Evolutionary conservation across 2,329 filamentous ascomycete genomes (phyloP).

Genomic region (Pseudomassariella vexata): DNA sequence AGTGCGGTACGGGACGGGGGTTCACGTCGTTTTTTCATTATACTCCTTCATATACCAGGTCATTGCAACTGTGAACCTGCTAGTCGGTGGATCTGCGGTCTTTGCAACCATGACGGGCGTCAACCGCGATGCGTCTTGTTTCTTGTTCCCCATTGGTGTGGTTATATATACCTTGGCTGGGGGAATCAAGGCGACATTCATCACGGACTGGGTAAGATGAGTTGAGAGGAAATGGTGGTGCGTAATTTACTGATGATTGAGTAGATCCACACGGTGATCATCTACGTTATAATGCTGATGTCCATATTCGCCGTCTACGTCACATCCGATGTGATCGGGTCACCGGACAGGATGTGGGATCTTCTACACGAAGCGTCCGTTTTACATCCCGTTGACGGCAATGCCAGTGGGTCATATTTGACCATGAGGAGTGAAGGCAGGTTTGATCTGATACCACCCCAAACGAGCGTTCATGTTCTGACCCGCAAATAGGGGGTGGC

Average conservation of each 20-base stretch:
- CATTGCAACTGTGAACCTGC: conserved; percentile 78
- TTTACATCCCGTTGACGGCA: conserved; percentile 69
- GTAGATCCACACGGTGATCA: conserved; percentile 72
- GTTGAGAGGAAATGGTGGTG: no score
- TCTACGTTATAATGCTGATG: conserved; percentile 76
- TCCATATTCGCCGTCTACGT: conserved; percentile 79
- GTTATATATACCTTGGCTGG: conserved; percentile 71
- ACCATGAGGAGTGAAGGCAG: conserved; percentile 74
- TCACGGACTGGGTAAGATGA: conserved; percentile 55
- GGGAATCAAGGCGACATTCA: conserved; percentile 79
- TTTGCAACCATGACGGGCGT: conserved; percentile 65
- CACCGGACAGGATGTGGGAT: conserved; percentile 70
- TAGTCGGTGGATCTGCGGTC: conserved; percentile 75
- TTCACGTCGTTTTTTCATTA: conserved; percentile 59
- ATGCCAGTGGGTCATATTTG: conserved; percentile 74
- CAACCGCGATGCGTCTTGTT: conserved; percentile 72
- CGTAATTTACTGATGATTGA: no score
- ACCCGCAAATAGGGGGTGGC: conserved; percentile 56
- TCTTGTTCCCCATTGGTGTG: conserved; percentile 73
- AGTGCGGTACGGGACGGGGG: conserved; percentile 65
- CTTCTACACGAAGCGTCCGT: conserved; percentile 61
- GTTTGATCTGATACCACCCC: conserved; percentile 81
- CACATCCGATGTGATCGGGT: conserved; percentile 64
- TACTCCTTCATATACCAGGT: conserved; percentile 81
- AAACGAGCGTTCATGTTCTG: conserved; percentile 51